Evolutionary conservation across 2,329 filamentous ascomycete genomes (phyloP), one percentile per base, ranked within the genome.

Genomic region (Fusarium staphyleae): DNA sequence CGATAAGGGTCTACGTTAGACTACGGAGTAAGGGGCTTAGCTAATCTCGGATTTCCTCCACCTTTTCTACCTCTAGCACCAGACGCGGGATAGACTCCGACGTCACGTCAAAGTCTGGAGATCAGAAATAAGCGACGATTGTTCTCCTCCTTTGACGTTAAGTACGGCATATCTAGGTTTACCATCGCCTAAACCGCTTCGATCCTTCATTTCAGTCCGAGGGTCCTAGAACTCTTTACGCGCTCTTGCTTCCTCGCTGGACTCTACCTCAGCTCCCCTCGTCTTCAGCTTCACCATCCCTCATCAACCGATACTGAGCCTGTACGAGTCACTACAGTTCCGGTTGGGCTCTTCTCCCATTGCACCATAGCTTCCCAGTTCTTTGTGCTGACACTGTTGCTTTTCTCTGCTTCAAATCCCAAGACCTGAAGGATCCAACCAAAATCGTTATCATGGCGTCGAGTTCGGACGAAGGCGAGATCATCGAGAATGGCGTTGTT

Each of bases 381-480:
- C 66, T 55, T 61, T 58, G 66, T 65, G 70, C 74, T 76, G 74
- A 76, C 74, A 66, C 69, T 63, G 67, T 62, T 66, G 40, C 59
- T 63, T 57, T 45, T 33, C 52, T 52, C 52, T 35, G 30, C 29
- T 60, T 52, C 14, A 67, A 65, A 57, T 60, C 42, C 19, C 37
- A 30, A 52, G 58, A 37, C 47, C 57, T 36, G 36, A 51, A 52
- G 48, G 50, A 66, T 57, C 52, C 47, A 55, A 30, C 48, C 45
- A 62, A 45, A 37, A 58, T 65, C 63, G 60, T 55, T 65, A 71
- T 53, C 48, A 76, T 76, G 74, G 62, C 73, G 66, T 78, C 77
- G 67, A 91, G 87, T 77, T 90, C 89, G 70, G 90, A 91, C 76
- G 90, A 96, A 77, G 91, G 91, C 78, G 91, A 96, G 81, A 91